These are phyloP conservation scores for Xylariaceae sp. DNA, from an alignment of 2,329 filamentous ascomycete genomes.

Conservation along the genomic window DNA sequence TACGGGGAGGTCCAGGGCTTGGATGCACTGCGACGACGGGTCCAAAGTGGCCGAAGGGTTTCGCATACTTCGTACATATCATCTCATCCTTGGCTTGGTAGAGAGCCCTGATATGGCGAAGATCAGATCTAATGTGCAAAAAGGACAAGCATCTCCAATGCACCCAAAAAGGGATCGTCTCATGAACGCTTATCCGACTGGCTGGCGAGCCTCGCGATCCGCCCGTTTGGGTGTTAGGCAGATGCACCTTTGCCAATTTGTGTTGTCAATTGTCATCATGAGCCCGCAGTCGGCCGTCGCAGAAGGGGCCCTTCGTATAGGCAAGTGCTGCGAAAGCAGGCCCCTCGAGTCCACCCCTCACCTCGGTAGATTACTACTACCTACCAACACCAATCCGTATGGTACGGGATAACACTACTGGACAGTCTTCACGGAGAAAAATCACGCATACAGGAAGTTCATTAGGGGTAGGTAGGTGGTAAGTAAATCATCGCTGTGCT, in stretches of 20 bases:
- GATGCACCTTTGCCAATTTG: conserved; percentile 10
- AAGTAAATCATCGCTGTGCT: background rate
- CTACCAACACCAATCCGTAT: too few relatives aligned
- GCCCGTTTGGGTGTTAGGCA: conserved; percentile 22
- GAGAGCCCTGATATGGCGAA: background rate
- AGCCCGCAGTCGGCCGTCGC: background rate
- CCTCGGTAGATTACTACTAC: background rate
- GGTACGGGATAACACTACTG: too few relatives aligned
- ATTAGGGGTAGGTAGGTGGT: background rate
- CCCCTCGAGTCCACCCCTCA: background rate
- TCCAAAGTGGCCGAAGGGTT: background rate
- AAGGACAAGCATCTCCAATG: background rate
- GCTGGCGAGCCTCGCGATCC: conserved; percentile 28
- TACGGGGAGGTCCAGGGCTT: background rate
- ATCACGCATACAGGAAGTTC: background rate
- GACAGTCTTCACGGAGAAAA: background rate
- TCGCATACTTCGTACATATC: background rate
- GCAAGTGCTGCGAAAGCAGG: background rate
- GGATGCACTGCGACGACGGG: conserved; percentile 10
- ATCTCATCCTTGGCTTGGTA: background rate
- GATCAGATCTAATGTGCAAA: background rate
- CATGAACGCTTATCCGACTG: conserved; percentile 24
- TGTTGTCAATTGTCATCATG: conserved; percentile 1
- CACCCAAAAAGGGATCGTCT: conserved; percentile 1
- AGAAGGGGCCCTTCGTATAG: background rate